Conservation (phyloP, 805 yeast genomes). For the Wickerhamiella australiensis region DNA sequence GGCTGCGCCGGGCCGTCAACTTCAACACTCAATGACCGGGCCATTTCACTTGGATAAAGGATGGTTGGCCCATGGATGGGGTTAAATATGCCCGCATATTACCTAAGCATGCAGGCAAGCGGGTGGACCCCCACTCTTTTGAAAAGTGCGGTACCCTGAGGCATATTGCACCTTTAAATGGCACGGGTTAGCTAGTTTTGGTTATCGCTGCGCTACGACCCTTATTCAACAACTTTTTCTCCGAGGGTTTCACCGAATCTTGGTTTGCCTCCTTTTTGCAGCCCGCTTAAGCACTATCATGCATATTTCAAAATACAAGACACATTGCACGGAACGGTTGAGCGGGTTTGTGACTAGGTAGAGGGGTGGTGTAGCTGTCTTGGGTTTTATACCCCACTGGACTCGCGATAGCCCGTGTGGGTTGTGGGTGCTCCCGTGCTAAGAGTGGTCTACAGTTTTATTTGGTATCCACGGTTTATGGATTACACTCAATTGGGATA, state of each 20-base stretch:
- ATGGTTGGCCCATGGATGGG: background rate
- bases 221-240: background rate
- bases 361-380: no score
- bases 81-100: background rate
- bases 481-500: no score
- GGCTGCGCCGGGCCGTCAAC: slow-evolving; percentile 26
- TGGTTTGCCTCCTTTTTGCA: background rate
- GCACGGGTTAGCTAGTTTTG: no score
- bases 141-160: no score
- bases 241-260: background rate
- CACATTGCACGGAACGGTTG: no score
- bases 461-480: no score
- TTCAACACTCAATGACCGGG: slow-evolving; percentile 21
- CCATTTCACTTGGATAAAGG: background rate
- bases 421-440: no score
- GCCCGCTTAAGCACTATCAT: slow-evolving; percentile 3
- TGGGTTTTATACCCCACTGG: no score
- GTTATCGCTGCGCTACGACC: background rate
- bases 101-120: background rate
- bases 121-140: background rate
- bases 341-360: no score
- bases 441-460: no score
- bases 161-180: background rate
- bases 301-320: background rate
- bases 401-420: no score